phyloP scores from a whole-genome alignment of 345 rosid genomes.

The Salix koriyanagi region DNA sequence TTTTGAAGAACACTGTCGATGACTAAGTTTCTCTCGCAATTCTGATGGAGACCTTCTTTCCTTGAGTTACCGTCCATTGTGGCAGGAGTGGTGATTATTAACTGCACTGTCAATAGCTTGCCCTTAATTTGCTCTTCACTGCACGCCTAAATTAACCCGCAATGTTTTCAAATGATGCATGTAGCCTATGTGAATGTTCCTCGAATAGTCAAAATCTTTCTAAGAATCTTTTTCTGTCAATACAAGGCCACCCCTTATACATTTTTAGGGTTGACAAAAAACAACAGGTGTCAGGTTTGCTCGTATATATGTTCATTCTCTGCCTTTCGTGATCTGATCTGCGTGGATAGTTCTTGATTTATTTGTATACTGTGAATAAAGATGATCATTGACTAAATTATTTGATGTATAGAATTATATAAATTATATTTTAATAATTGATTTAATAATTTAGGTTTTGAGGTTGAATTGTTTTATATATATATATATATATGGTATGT shows the following conservation, averaged over 20 bases:
- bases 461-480: no score
- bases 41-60: not conserved
- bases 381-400: not conserved
- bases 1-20: not conserved
- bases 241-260: slow-evolving; percentile 31
- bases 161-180: not conserved
- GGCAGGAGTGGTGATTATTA: not conserved
- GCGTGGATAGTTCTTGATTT: not conserved
- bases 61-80: not conserved
- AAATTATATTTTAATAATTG: no score
- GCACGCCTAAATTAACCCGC: not conserved
- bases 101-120: not conserved
- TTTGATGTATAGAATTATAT: no score
- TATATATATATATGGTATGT: no score
- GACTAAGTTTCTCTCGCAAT: not conserved
- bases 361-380: not conserved
- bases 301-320: not conserved
- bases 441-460: no score
- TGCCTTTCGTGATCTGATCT: not conserved
- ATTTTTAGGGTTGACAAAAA: slow-evolving; percentile 34
- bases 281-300: slow-evolving; percentile 21
- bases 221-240: slow-evolving; percentile 41
- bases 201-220: slow-evolving; percentile 42
- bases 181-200: slow-evolving; percentile 22
- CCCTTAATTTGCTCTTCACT: not conserved